A percentile compares a stretch with the other conserved stretches of the same genome.
These are phyloP conservation scores for Talaromyces liani DNA, from an alignment of 495 filamentous ascomycete genomes.

Conservation along the genomic window DNA sequence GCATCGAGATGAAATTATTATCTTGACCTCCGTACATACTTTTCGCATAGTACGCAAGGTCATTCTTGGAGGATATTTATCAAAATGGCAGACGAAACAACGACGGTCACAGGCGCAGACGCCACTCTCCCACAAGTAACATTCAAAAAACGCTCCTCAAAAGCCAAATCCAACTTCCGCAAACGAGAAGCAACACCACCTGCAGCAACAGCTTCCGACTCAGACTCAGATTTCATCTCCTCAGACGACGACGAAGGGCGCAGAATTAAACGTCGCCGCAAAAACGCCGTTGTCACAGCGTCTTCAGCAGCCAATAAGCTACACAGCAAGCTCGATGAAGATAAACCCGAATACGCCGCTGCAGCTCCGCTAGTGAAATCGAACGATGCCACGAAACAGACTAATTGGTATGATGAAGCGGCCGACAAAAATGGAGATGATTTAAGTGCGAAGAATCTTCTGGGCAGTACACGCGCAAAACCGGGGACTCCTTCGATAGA, in stretches of 20 bases:
- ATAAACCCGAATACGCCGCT: slow-evolving; percentile 47
- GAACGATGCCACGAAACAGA: slow-evolving; percentile 88
- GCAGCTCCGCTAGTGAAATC: slow-evolving; percentile 48
- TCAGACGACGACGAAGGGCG: slow-evolving; percentile 68
- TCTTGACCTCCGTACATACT: neutral
- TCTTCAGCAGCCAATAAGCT: slow-evolving; percentile 38
- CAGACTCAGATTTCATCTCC: slow-evolving; percentile 61
- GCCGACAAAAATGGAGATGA: slow-evolving; percentile 13
- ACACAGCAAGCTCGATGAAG: slow-evolving; percentile 24
- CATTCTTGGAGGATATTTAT: neutral
- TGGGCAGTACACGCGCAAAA: slow-evolving; percentile 52
- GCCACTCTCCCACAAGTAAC: slow-evolving; percentile 19
- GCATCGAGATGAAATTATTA: neutral
- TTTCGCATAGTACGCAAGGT: neutral
- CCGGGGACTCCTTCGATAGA: slow-evolving; percentile 29
- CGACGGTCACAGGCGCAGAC: neutral
- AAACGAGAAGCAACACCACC: slow-evolving; percentile 79
- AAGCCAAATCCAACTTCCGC: slow-evolving; percentile 68
- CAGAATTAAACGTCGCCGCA: slow-evolving; percentile 70
- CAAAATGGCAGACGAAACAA: slow-evolving; percentile 5
- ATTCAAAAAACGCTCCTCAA: slow-evolving; percentile 83
- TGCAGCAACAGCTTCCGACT: slow-evolving; percentile 36
- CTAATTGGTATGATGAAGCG: slow-evolving; percentile 84
- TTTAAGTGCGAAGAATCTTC: slow-evolving; percentile 51
- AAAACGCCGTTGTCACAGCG: slow-evolving; percentile 53